A percentile compares a stretch with the other conserved stretches of the same genome.
These are phyloP conservation scores for Lactarius hatsudake DNA, from an alignment of 768 basidiomycete species.

Conservation along the genomic window DNA sequence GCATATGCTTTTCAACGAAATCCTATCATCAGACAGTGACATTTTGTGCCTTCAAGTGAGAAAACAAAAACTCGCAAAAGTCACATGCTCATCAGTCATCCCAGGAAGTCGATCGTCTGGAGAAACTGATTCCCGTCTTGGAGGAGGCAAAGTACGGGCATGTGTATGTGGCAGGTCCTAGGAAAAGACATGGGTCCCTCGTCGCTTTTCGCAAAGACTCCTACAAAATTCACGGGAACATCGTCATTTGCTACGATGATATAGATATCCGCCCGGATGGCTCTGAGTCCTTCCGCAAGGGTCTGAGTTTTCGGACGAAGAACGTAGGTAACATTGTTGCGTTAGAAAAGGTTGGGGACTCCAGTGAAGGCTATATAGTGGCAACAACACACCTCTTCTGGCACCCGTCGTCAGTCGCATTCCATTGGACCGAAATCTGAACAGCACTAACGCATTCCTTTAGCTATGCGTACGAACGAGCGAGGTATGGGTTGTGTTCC, in stretches of 20 bases:
- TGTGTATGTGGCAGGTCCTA: constrained; percentile 64
- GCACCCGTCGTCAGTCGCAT: constrained; percentile 72
- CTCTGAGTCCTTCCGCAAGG: constrained; percentile 41
- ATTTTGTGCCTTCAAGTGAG: constrained; percentile 83
- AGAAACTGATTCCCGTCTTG: constrained; percentile 66
- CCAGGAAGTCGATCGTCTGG: constrained; percentile 86
- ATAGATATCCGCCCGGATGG: constrained; percentile 47
- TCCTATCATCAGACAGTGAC: constrained; percentile 71
- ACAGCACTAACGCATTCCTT: constrained; percentile 7
- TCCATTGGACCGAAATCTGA: background rate
- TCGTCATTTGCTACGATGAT: constrained; percentile 67
- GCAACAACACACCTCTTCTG: constrained; percentile 95
- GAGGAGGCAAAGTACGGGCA: constrained; percentile 61
- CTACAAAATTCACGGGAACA: constrained; percentile 48
- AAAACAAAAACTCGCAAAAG: constrained; percentile 3
- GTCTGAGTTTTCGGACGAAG: constrained; percentile 64
- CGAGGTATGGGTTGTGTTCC: constrained; percentile 46
- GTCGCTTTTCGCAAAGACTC: constrained; percentile 62
- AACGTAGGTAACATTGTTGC: constrained; percentile 81
- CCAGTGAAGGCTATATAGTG: constrained; percentile 59
- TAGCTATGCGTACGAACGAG: constrained; percentile 80
- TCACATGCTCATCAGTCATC: background rate
- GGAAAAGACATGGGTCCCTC: constrained; percentile 84
- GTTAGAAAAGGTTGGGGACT: constrained; percentile 44
- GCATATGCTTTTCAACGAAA: constrained; percentile 73